Evolutionary conservation across 768 basidiomycete species (phyloP), one percentile per base, ranked within the genome.

Genomic region (Rhodotorula toruloides): DNA sequence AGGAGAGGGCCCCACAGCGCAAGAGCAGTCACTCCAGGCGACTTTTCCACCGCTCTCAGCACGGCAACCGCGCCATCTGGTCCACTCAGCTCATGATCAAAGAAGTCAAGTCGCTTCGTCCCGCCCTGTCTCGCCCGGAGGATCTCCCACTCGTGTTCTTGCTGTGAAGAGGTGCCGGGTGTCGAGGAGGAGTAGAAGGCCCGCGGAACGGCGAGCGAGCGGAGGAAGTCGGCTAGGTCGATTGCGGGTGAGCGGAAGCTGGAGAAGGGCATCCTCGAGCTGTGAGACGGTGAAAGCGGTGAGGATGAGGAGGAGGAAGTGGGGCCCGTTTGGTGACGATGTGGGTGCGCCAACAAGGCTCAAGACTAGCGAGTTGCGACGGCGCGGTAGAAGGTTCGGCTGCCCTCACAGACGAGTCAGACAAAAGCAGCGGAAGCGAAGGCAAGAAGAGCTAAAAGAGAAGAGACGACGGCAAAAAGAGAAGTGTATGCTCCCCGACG

Each of bases 101-200:
- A 66, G 46, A 67, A 67, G 44, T 71, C 70, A 27, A 71, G 54
- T 25, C 62, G 67, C 43, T 64, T 68, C 43, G 63, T 63, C 2
- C 61, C 61, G 12, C 65, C 58, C 34, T 62, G 60, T 12, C 55
- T 36, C 7, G 63, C 63, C 14, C 61, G 34, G n/a, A 65, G 44
- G 16, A 54, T 32, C 40, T 62, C 63, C 64, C 63, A 65, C 22
- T 70, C 68, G 39, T 56, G 52, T 13, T 61, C 60, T 21, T 54
- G 49, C 4, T 29, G 12, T 10, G 54, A 22, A 29, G 53, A 52
- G 29, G 54, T 17, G 54, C 32, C 6, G 5, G 34, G 11, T 25
- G 31, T 1, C 40, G 31, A 13, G 55, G 14, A 14, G 54, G 29
- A n/a, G 39, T 49, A 31, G 21, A 16, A 17, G n/a, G 37, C 4